Evolutionary conservation across 1,284 basidiomycete species (phyloP).

Genomic region (Hymenochaete sp.): DNA sequence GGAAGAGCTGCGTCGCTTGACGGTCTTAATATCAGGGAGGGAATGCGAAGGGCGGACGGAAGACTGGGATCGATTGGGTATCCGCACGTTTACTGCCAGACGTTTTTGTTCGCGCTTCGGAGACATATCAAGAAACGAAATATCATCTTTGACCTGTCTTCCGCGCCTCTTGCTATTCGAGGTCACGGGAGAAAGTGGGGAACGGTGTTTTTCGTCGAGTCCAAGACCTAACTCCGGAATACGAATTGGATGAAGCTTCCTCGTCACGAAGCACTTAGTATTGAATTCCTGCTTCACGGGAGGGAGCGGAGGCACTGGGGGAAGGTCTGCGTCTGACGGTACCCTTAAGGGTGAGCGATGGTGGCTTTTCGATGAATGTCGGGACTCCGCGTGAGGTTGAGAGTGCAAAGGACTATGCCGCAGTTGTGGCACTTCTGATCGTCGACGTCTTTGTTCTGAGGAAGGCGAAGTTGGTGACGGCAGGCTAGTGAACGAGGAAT

Average conservation of each 20-base stretch:
- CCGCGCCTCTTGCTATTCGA: not conserved
- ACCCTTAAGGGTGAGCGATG: constrained; percentile 9
- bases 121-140: constrained; percentile 13
- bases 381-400: too few relatives aligned
- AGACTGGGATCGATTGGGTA: constrained; percentile 2
- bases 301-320: constrained; percentile 13
- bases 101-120: constrained; percentile 5
- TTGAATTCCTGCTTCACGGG: not conserved
- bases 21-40: constrained; percentile 14
- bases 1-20: constrained; percentile 11
- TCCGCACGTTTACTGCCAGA: not conserved
- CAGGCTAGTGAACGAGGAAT: not conserved
- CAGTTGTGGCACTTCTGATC: not conserved
- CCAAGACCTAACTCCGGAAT: constrained; percentile 17
- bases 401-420: not conserved
- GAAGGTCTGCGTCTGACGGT: constrained; percentile 2
- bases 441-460: too few relatives aligned
- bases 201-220: constrained; percentile 12
- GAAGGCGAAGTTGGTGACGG: not conserved
- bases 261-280: not conserved
- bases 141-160: not conserved
- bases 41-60: constrained; percentile 13
- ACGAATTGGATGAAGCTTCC: constrained; percentile 11
- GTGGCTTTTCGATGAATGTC: constrained; percentile 4
- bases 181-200: constrained; percentile 9